Percentiles rank a stretch among this genome's conserved stretches.
phyloP scores from a whole-genome alignment of 1,139 yeast species.

The Nakaseomyces glabratus region DNA sequence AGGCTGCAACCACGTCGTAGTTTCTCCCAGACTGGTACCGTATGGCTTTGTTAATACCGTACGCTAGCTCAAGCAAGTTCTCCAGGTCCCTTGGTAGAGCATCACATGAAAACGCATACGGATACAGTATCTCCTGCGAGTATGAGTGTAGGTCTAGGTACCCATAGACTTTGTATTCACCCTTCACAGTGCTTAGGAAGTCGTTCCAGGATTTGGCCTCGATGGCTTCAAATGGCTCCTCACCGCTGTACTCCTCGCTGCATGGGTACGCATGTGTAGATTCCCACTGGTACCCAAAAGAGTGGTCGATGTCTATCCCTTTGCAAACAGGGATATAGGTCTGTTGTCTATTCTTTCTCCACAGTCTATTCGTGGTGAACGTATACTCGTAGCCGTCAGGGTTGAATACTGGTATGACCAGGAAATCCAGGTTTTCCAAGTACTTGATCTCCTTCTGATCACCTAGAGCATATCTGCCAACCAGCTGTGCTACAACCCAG shows the following conservation, averaged over 20 bases:
- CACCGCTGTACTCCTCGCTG: constrained; percentile 77
- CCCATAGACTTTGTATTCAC: constrained; percentile 57
- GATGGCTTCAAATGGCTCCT: constrained; percentile 62
- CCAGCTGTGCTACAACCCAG: constrained; percentile 48
- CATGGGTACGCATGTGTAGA: constrained; percentile 59
- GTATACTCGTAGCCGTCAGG: constrained; percentile 88
- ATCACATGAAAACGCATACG: constrained; percentile 72
- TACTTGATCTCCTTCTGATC: constrained; percentile 32
- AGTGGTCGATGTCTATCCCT: constrained; percentile 83
- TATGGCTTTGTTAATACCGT: constrained; percentile 68
- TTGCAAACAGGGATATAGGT: constrained; percentile 58
- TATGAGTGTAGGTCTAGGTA: constrained; percentile 79
- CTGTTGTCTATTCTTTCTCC: constrained; percentile 84
- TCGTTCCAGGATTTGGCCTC: constrained; percentile 60
- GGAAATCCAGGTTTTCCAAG: constrained; percentile 50
- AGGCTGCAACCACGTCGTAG: constrained; percentile 67
- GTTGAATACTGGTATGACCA: constrained; percentile 73
- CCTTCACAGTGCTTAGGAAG: constrained; percentile 52
- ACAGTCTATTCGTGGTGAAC: constrained; percentile 70
- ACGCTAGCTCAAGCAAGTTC: constrained; percentile 69
- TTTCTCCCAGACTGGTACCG: constrained; percentile 51
- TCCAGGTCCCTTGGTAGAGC: constrained; percentile 71
- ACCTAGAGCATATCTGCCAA: constrained; percentile 33
- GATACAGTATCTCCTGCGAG: constrained; percentile 73
- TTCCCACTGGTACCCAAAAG: constrained; percentile 70